Evolutionary conservation across 805 yeast species (phyloP).

Genomic region (Monosporozyma aerobia): DNA sequence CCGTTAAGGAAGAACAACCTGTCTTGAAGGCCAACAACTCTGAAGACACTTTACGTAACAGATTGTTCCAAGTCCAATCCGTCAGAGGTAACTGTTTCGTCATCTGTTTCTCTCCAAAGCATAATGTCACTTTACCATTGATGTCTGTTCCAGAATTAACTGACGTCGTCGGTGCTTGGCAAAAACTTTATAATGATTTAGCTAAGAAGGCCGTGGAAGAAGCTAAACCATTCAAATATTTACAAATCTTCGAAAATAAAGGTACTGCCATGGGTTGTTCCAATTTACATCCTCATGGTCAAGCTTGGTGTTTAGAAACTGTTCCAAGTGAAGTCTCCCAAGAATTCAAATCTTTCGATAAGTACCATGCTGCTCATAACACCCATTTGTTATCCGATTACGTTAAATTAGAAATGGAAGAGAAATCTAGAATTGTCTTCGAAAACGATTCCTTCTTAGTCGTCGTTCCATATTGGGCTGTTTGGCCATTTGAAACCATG

Average conservation of each 20-base stretch:
- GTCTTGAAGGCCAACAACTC: constrained; percentile 24
- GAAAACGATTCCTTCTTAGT: constrained; percentile 56
- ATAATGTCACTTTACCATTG: constrained; percentile 54
- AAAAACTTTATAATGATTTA: constrained; percentile 39
- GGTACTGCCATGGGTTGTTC: constrained; percentile 79
- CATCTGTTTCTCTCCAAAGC: constrained; percentile 65
- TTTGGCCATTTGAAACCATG: constrained; percentile 74
- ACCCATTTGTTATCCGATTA: constrained; percentile 55
- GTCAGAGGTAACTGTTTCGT: constrained; percentile 63
- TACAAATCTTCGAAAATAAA: constrained; percentile 70
- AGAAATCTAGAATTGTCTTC: constrained; percentile 43
- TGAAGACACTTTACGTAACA: constrained; percentile 29
- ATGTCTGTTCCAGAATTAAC: constrained; percentile 40
- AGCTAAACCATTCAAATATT: constrained; percentile 43
- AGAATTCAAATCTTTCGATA: constrained; percentile 44
- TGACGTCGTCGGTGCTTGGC: constrained; percentile 55
- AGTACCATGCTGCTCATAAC: constrained; percentile 37
- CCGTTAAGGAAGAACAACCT: constrained; percentile 53
- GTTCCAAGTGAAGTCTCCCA: constrained; percentile 58
- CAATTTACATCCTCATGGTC: constrained; percentile 77
- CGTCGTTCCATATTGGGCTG: constrained; percentile 74
- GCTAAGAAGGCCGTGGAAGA: constrained; percentile 30
- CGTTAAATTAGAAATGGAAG: constrained; percentile 44
- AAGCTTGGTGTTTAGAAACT: constrained; percentile 63
- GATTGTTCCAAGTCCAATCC: constrained; percentile 45